Evolutionary conservation across 2,329 filamentous ascomycete species (phyloP).

Genomic region (Colletotrichum tamarilloi): DNA sequence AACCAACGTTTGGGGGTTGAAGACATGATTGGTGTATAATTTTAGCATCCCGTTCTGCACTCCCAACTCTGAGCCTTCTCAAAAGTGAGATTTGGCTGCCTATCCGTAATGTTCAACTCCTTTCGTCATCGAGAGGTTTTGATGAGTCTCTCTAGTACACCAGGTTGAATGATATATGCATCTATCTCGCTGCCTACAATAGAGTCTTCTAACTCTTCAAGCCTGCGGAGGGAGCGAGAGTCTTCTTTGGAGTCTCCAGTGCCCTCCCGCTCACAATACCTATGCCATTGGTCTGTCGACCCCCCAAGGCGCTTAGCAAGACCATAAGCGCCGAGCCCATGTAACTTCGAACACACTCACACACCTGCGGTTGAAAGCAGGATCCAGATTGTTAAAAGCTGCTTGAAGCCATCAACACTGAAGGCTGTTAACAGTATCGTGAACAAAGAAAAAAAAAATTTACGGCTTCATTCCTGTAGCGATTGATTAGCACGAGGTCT

Average conservation of each 20-base stretch:
- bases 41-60: background rate
- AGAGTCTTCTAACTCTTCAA: too few relatives aligned
- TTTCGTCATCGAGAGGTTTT: background rate
- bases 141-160: too few relatives aligned
- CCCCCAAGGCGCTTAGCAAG: background rate
- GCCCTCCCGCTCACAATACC: background rate
- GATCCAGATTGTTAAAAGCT: background rate
- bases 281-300: background rate
- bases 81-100: background rate
- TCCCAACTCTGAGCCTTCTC: background rate
- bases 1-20: background rate
- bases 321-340: background rate
- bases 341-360: background rate
- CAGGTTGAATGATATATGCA: too few relatives aligned
- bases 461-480: background rate
- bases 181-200: too few relatives aligned
- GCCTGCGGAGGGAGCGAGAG: too few relatives aligned
- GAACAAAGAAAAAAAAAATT: background rate
- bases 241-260: background rate
- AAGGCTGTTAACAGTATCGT: background rate
- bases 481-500: background rate
- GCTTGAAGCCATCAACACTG: background rate
- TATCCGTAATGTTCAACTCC: background rate
- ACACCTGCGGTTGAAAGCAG: background rate
- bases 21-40: background rate